These are phyloP conservation scores for Coemansia sp. DNA, from an alignment of 192 early-diverging fungal species.

Conservation along the genomic window DNA sequence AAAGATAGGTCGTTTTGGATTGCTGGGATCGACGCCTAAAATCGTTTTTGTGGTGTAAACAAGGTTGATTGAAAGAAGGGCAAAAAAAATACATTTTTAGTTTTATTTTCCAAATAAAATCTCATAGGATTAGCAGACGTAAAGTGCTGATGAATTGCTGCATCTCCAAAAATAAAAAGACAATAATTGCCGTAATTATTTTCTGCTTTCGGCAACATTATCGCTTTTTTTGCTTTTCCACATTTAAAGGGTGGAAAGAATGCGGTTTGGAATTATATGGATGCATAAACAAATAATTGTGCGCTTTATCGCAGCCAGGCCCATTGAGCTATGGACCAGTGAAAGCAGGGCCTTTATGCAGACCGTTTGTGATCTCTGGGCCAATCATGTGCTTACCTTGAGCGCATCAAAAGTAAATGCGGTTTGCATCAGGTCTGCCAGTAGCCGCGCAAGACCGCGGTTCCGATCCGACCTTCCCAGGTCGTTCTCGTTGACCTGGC, in stretches of 20 bases:
- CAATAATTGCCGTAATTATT: neutral
- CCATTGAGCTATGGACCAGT: too few species aligned
- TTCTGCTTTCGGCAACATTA: neutral
- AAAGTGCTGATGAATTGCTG: neutral
- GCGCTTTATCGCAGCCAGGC: neutral
- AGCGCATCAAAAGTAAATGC: conserved; percentile 89
- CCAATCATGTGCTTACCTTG: conserved; percentile 62
- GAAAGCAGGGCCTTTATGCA: neutral
- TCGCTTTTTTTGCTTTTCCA: neutral
- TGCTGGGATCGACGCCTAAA: conserved; percentile 50
- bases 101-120: neutral
- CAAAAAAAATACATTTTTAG: too few species aligned
- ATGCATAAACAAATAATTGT: neutral
- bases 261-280: neutral
- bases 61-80: neutral
- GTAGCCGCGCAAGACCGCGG: conserved; percentile 75
- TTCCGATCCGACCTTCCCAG: conserved; percentile 42
- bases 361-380: neutral
- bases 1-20: conserved; percentile 98
- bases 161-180: neutral
- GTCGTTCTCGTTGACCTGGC: conserved; percentile 50
- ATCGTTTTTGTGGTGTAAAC: neutral
- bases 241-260: neutral
- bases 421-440: conserved; percentile 86
- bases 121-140: neutral